Percentiles rank a stretch among this genome's conserved stretches.
Conservation (phyloP, 768 basidiomycete genomes). For the Amylocystis lapponica region DNA sequence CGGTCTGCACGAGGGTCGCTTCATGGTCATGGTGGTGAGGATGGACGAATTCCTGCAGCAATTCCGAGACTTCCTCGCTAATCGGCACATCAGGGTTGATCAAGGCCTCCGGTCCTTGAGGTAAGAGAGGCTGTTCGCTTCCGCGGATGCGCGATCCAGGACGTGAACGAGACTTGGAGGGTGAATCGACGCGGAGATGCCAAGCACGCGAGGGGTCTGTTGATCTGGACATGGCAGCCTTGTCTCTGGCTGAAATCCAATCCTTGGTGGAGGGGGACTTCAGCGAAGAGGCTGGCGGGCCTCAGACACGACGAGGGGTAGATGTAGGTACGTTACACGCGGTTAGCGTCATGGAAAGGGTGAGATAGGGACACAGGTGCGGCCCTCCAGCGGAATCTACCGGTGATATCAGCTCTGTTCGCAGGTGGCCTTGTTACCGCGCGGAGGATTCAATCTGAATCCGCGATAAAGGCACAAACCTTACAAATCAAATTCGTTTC, state of each 20-base stretch:
- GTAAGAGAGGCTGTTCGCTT: slow-evolving; percentile 20
- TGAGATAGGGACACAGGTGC: too few relatives aligned
- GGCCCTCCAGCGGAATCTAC: too few relatives aligned
- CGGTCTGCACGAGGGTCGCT: slow-evolving; percentile 26
- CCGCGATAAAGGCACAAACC: too few relatives aligned
- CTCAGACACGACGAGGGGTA: neutral
- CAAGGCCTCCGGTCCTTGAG: slow-evolving; percentile 27
- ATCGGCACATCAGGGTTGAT: slow-evolving; percentile 43
- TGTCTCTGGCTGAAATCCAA: neutral
- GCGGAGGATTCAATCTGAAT: too few relatives aligned
- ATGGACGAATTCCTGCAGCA: slow-evolving; percentile 41
- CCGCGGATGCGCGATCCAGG: slow-evolving; percentile 10
- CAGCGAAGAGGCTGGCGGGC: neutral
- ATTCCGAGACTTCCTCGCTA: slow-evolving; percentile 40
- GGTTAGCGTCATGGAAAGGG: slow-evolving; percentile 2
- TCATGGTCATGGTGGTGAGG: slow-evolving; percentile 33
- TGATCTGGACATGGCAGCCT: slow-evolving; percentile 4
- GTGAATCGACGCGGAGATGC: slow-evolving; percentile 1
- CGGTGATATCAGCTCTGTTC: too few relatives aligned
- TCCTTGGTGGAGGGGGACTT: neutral
- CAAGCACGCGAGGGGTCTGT: neutral
- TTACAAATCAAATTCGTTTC: too few relatives aligned
- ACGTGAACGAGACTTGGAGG: slow-evolving; percentile 7
- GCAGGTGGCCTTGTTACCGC: too few relatives aligned
- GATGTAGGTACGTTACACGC: neutral